Base-by-base conservation (phyloP, 2,329 filamentous ascomycete genomes). In the Paecilomyces sp. region DNA sequence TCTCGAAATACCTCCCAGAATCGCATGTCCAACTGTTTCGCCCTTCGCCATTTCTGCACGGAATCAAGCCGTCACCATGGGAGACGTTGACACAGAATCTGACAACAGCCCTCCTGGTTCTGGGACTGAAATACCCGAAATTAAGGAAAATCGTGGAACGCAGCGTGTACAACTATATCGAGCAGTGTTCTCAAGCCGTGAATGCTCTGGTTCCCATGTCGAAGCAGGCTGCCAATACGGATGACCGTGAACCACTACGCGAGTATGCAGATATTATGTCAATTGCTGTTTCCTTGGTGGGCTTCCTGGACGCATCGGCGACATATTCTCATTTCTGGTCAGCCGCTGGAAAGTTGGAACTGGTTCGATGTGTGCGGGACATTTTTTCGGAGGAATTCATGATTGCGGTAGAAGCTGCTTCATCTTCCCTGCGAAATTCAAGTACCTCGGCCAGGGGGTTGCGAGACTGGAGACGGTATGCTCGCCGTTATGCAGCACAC, bases 401-500 rank as follows among this genome's bases (percentile, higher is more conserved):
- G 64, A 85, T 95, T 12, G 87, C 90, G 1, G 85, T 97, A 41
- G 94, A 97, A 76, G 91, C 91, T 0, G 90, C 92, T 8, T 88
- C 96, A 60, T 97, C 93, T 8, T 92, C 90, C 8, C 89, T 97
- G 64, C 88, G 93, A 58, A 96, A 95, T 74, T 84, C 88, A 2
- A 86, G 85, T 64, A 83, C 83, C 30, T 78, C 85, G 25, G 87
- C 90, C 63, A 81, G 83, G 55, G 78, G 83, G 30, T 79, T 90
- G 22, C 89, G 87, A 68, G 90, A 96, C 65, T 99, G 94, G 94
- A 95, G 90, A 76, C 86, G 88, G 64, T 91, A 91, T 74, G 79
- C 91, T 59, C 89, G 88, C 53, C 89, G 92, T 62, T 99, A 97
- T 76, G 86, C 90, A 30, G 84, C 87, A 15, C 83, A 85, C 60